Percentiles rank a stretch among this genome's conserved stretches.
These are phyloP conservation scores for Torrubiellomyces zombiae DNA, from an alignment of 2,329 filamentous ascomycete species.

Conservation along the genomic window DNA sequence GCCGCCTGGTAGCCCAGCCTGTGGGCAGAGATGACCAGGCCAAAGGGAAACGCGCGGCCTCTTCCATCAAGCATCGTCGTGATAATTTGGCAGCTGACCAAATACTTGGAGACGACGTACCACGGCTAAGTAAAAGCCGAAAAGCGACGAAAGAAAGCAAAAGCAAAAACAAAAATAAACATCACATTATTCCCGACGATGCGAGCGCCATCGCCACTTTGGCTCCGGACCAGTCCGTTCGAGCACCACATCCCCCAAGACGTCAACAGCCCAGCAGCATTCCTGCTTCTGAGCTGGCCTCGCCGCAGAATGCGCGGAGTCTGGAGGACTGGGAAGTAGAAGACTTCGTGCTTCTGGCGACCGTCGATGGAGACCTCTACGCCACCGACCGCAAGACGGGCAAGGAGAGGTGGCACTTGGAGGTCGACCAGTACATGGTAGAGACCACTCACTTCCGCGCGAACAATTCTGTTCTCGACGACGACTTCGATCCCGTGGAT, in stretches of 20 bases:
- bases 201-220: conserved; percentile 95
- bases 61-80: no score
- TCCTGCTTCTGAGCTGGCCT: conserved; percentile 48
- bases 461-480: conserved; percentile 45
- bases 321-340: conserved; percentile 99
- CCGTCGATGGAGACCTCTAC: conserved; percentile 93
- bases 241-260: conserved; percentile 72
- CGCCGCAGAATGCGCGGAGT: conserved; percentile 88
- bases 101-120: no score
- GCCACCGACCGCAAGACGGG: conserved; percentile 80
- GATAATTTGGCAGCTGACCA: no score
- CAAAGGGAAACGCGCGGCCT: no score
- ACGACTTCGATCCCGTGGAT: conserved; percentile 50
- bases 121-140: no score
- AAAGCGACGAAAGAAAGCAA: no score
- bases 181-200: conserved; percentile 37
- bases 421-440: conserved; percentile 74
- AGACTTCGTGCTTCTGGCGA: conserved; percentile 99
- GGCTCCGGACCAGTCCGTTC: conserved; percentile 89
- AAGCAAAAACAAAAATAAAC: conserved; percentile 12
- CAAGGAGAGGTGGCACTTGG: conserved; percentile 68
- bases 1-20: no score
- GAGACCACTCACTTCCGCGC: conserved; percentile 69
- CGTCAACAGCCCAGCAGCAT: conserved; percentile 36
- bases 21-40: no score